These are phyloP conservation scores for Mucor saturninus DNA, from an alignment of 371 early-diverging fungal species.

Conservation along the genomic window DNA sequence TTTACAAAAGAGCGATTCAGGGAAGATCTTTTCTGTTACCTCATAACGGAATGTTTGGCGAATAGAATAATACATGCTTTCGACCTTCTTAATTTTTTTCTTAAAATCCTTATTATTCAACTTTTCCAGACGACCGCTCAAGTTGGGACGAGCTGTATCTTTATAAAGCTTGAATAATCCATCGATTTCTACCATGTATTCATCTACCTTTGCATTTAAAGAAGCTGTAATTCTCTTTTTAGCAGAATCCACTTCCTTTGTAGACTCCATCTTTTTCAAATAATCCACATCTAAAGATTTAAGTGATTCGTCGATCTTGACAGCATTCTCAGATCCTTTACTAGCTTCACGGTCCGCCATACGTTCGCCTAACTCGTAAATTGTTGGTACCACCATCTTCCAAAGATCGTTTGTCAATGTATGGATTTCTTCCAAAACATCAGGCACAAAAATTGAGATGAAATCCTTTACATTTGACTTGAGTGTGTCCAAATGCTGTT, in stretches of 20 bases:
- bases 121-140: slow-evolving; percentile 63
- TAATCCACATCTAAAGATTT: slow-evolving; percentile 12
- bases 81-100: slow-evolving; percentile 65
- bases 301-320: slow-evolving; percentile 5
- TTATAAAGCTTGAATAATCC: slow-evolving; percentile 53
- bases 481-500: slow-evolving; percentile 50
- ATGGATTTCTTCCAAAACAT: slow-evolving; percentile 33
- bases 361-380: slow-evolving; percentile 46
- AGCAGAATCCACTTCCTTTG: slow-evolving; percentile 41
- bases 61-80: slow-evolving; percentile 35
- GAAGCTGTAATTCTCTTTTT: slow-evolving; percentile 41
- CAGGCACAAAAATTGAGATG: slow-evolving; percentile 34
- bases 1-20: slow-evolving; percentile 36
- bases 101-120: slow-evolving; percentile 72
- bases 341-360: slow-evolving; percentile 27
- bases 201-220: slow-evolving; percentile 23
- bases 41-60: slow-evolving; percentile 35
- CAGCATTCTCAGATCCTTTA: slow-evolving; percentile 9
- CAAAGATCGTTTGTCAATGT: slow-evolving; percentile 38
- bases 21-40: slow-evolving; percentile 31
- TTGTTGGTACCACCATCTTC: slow-evolving; percentile 45
- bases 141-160: slow-evolving; percentile 46
- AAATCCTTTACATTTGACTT: slow-evolving; percentile 23
- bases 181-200: slow-evolving; percentile 49
- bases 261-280: slow-evolving; percentile 21